Evolutionary conservation across 116 monocot species (phyloP).

Genomic region (Papilionanthe hybrid): DNA sequence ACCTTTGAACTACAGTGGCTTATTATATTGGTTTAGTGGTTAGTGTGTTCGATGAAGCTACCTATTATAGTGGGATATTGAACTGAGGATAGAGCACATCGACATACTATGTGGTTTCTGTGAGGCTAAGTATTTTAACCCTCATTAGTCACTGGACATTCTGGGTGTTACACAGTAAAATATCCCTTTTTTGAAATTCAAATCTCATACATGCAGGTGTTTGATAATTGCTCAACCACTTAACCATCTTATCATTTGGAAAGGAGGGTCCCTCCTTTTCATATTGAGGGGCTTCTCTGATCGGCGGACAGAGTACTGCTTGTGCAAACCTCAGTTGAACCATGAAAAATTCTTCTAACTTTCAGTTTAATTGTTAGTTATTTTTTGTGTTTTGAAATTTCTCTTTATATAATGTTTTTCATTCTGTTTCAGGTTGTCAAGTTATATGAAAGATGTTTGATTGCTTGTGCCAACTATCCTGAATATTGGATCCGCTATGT

Average conservation of each 20-base stretch:
- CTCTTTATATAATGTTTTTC: conserved; percentile 10
- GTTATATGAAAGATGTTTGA: conserved; percentile 92
- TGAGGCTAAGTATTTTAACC: conserved; percentile 99
- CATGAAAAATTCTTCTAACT: conserved; percentile 19
- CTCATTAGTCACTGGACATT: conserved; percentile 83
- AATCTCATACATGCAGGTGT: conserved; percentile 99
- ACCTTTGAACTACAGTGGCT: conserved; percentile 16
- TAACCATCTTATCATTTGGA: conserved; percentile 88
- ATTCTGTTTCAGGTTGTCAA: conserved; percentile 83
- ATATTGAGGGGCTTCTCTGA: conserved; percentile 89
- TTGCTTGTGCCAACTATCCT: conserved; percentile 98
- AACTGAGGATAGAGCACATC: conserved; percentile 84
- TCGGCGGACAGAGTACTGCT: conserved; percentile 88
- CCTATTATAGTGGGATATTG: conserved; percentile 80
- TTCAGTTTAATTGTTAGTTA: conserved; percentile 16
- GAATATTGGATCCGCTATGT: conserved; percentile 98
- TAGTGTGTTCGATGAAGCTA: conserved; percentile 93
- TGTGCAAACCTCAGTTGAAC: conserved; percentile 68
- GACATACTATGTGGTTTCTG: conserved; percentile 72
- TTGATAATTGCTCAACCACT: conserved; percentile 91
- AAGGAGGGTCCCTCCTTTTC: conserved; percentile 75
- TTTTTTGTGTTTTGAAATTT: conserved; percentile 9
- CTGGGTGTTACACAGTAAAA: conserved; percentile 61
- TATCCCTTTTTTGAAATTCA: conserved; percentile 58
- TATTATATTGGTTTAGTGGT: conserved; percentile 63